A percentile compares a stretch with the other conserved stretches of the same genome.
phyloP scores from a whole-genome alignment of 2,329 filamentous ascomycete genomes.

The Botrytis deweyae region DNA sequence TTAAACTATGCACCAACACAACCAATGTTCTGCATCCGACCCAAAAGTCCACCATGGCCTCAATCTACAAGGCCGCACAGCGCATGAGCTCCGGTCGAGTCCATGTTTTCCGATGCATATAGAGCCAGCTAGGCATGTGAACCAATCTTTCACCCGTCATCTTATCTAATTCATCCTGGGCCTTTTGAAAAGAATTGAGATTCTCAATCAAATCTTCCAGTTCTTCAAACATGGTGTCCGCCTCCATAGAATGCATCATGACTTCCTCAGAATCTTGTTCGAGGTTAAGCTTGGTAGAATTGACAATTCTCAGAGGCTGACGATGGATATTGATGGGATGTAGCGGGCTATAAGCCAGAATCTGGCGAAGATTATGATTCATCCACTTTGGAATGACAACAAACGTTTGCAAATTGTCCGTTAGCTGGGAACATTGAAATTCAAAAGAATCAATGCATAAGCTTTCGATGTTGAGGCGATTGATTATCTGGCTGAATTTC shows the following conservation, averaged over 20 bases:
- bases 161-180: neutral
- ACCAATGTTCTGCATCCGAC: no score
- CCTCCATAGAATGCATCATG: neutral
- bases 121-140: neutral
- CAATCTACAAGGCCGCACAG: neutral
- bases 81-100: neutral
- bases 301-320: neutral
- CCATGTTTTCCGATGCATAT: neutral
- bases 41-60: accelerated
- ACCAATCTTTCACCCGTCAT: no score
- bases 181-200: accelerated
- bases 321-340: neutral
- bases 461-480: neutral
- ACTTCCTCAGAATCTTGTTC: neutral
- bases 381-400: neutral
- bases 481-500: neutral
- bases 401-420: accelerated
- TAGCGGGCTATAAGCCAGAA: neutral
- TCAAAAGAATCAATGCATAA: neutral
- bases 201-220: neutral
- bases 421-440: neutral
- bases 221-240: neutral
- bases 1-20: neutral
- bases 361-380: neutral
- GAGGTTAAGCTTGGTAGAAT: accelerated